Evolutionary conservation across 1,139 yeast species (phyloP).

Genomic region (Candida smagusa): DNA sequence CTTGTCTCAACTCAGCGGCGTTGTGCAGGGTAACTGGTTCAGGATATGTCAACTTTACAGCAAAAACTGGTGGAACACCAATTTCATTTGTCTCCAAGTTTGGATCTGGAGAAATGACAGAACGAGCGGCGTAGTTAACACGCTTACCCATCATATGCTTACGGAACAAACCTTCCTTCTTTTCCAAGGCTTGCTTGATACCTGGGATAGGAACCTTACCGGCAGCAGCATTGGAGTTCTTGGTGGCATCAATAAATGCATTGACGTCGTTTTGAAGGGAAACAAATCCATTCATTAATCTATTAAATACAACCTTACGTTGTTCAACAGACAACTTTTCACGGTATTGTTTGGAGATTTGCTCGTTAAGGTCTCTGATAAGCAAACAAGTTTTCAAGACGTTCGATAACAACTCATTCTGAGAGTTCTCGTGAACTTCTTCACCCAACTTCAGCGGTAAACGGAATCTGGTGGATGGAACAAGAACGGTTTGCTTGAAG

Average conservation of each 20-base stretch:
- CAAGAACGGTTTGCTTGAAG: slow-evolving; percentile 82
- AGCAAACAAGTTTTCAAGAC: slow-evolving; percentile 75
- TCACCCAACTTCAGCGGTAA: slow-evolving; percentile 97
- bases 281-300: slow-evolving; percentile 93
- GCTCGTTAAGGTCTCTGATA: slow-evolving; percentile 87
- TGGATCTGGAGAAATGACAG: slow-evolving; percentile 99
- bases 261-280: slow-evolving; percentile 94
- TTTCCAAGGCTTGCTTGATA: slow-evolving; percentile 94
- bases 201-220: slow-evolving; percentile 87
- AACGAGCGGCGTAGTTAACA: slow-evolving; percentile 97
- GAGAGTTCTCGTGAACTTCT: slow-evolving; percentile 90
- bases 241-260: slow-evolving; percentile 88
- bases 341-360: slow-evolving; percentile 60
- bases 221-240: slow-evolving; percentile 71
- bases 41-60: slow-evolving; percentile 91
- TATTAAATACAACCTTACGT: slow-evolving; percentile 74
- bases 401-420: slow-evolving; percentile 81
- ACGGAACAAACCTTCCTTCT: slow-evolving; percentile 97
- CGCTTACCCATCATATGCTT: slow-evolving; percentile 99
- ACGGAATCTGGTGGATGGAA: slow-evolving; percentile 96
- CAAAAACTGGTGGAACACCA: slow-evolving; percentile 99
- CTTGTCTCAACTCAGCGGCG: slow-evolving; percentile 85
- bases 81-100: slow-evolving; percentile 96
- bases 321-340: slow-evolving; percentile 59
- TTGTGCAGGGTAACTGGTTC: slow-evolving; percentile 98